Evolutionary conservation across 2,329 filamentous ascomycete species (phyloP).

Genomic region (Aureobasidium melanogenum): DNA sequence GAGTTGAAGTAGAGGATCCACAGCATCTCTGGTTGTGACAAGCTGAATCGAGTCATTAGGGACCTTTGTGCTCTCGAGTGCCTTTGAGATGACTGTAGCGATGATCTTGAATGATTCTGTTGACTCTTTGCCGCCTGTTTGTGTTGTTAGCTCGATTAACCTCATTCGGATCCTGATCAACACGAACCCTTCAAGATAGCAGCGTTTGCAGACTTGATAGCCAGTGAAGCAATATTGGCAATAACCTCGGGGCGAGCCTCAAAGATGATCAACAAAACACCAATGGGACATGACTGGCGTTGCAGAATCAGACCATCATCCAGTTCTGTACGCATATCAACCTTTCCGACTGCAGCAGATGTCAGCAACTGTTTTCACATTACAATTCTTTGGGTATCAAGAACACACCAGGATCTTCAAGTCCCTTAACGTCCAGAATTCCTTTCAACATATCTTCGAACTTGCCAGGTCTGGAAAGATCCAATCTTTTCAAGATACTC

Average conservation of each 20-base stretch:
- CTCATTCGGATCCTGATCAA: neutral
- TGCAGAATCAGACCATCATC: constrained; percentile 82
- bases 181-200: constrained; percentile 77
- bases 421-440: constrained; percentile 74
- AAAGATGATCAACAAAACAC: constrained; percentile 96
- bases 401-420: constrained; percentile 71
- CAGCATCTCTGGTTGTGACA: constrained; percentile 84
- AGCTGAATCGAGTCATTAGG: constrained; percentile 86
- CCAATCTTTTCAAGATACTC: constrained; percentile 79
- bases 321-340: constrained; percentile 73
- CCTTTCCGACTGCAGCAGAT: constrained; percentile 58
- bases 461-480: constrained; percentile 78
- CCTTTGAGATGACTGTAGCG: constrained; percentile 70
- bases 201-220: constrained; percentile 94
- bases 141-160: neutral
- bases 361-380: neutral
- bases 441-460: constrained; percentile 97
- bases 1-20: constrained; percentile 76
- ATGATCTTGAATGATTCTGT: constrained; percentile 92
- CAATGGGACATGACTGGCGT: constrained; percentile 86
- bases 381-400: neutral
- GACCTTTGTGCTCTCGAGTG: constrained; percentile 63
- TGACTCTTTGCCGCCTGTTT: constrained; percentile 80
- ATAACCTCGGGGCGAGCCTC: constrained; percentile 97
- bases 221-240: constrained; percentile 90